Evolutionary conservation across 2,329 filamentous ascomycete species (phyloP), one percentile per base, ranked within the genome.

Genomic region (Microascus cirrosus): DNA sequence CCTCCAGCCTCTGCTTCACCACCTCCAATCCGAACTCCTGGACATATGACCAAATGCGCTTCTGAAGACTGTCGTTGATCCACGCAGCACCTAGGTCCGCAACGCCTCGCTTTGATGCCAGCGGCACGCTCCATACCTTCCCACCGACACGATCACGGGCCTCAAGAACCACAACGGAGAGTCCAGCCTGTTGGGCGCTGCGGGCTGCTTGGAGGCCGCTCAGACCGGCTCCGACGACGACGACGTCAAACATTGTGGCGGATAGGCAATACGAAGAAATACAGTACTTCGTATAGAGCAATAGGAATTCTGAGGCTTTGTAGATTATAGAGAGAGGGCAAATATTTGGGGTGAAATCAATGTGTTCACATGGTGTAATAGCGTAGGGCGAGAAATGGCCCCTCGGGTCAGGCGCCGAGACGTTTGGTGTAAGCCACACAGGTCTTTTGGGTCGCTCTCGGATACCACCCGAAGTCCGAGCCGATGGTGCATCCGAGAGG

Each of bases 141-240:
- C 74, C 74, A 4, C 74, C 73, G 0, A 76, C 71, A 2, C 74
- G 70, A 59, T 75, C 69, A 3, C 73, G 61, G 5, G 73, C 73
- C 57, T 76, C 74, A 0, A 76, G 63, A 12, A 76, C 66, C 1
- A 66, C 56, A 20, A 64, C 67, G 1, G 69, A 71, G 0, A 68
- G 60, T 0, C 71, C 72, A 0, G 67, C 62, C 34, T 64, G 62
- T 20, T 67, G 61, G 2, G 69, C 57, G 6, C 68, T 61, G 10
- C 65, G 59, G 0, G 71, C 72, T 1, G 72, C 71, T 28, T 66
- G 63, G 1, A 74, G 67, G 13, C 73, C 72, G 20, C 64, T 65
- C 7, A 74, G 60, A 1, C 72, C 71, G 12, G 69, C 72, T 7
- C 72, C 72, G 8, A 74, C 62, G 18, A 73, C 63, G 7, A 72